A percentile compares a stretch with the other conserved stretches of the same genome.
phyloP scores from a whole-genome alignment of 2,329 filamentous ascomycete species.

The Monilinia aucupariae region DNA sequence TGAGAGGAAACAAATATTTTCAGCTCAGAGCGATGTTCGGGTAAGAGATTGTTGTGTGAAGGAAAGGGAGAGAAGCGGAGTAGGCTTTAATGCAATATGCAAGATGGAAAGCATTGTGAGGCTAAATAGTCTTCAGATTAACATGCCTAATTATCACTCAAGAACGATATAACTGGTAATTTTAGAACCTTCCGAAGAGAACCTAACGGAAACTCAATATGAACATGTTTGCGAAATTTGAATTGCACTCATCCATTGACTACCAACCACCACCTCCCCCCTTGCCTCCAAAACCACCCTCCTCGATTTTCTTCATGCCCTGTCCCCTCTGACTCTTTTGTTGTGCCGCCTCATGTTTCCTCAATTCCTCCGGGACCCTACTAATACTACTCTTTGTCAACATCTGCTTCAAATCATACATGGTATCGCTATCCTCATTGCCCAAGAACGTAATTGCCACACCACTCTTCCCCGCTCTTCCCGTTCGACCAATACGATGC shows the following conservation, averaged over 20 bases:
- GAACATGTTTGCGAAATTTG: neutral
- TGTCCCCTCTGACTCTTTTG: conserved; percentile 58
- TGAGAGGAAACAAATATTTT: neutral
- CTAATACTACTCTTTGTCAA: conserved; percentile 83
- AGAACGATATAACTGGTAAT: neutral
- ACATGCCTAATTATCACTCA: neutral
- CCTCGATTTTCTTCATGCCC: conserved; percentile 44
- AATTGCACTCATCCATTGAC: neutral
- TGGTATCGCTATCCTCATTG: conserved; percentile 78
- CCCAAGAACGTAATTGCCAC: conserved; percentile 94
- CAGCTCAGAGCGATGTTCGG: neutral
- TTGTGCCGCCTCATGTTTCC: conserved; percentile 86
- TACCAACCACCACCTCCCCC: conserved; percentile 27
- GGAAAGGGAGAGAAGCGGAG: neutral
- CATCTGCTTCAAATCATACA: conserved; percentile 97
- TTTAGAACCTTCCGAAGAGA: neutral
- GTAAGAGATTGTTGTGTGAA: neutral
- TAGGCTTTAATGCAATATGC: neutral
- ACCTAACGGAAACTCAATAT: neutral
- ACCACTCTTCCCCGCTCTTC: conserved; percentile 95
- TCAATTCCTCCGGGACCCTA: conserved; percentile 83
- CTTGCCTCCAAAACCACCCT: conserved; percentile 37
- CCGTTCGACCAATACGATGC: conserved; percentile 92
- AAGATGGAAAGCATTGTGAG: neutral
- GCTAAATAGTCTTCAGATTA: neutral